Conservation (phyloP, 306 rosid species). For the cucumber (Cucumis sativus) region Cucumber_9930_V3 NC_026657.2:4441501-4442000, state of each 20-base stretch:
- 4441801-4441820: not conserved
- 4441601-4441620: conserved; percentile 8
- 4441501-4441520: not conserved
- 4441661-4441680: not conserved
- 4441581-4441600: conserved; percentile 18
- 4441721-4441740: conserved; percentile 4
- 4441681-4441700: not conserved
- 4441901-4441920: not conserved
- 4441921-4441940: not conserved
- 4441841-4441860: conserved; percentile 5
- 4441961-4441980: not conserved
- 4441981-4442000: not conserved
- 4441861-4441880: conserved; percentile 1
- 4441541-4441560: not conserved
- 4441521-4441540: not conserved
- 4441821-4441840: conserved; percentile 4
- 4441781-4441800: not conserved
- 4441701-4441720: conserved; percentile 3
- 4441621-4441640: conserved; percentile 11
- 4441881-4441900: not conserved
- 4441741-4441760: not conserved
- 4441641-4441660: not conserved
- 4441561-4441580: conserved; percentile 59
- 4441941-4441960: not conserved
- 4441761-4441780: no score